Conservation (phyloP, 345 rosid genomes). For the Hevea brasiliensis region DNA sequence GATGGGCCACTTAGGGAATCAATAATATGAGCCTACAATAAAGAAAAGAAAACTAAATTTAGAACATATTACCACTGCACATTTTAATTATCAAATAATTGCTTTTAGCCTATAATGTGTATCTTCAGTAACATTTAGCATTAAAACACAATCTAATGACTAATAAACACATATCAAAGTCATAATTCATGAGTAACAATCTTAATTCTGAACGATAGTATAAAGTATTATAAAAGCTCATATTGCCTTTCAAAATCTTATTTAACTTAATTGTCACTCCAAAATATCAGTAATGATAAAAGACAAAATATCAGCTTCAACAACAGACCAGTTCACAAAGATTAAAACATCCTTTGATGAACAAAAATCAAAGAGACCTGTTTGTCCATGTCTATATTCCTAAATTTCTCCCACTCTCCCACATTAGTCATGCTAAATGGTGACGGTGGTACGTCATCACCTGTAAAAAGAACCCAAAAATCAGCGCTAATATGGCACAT, state of each 20-base stretch:
- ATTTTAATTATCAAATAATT: not conserved
- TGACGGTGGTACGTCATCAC: slow-evolving; percentile 81
- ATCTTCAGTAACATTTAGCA: not conserved
- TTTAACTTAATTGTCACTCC: not conserved
- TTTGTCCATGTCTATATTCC: slow-evolving; percentile 97
- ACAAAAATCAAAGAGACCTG: slow-evolving; percentile 53
- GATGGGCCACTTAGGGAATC: slow-evolving; percentile 43
- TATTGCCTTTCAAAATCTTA: not conserved
- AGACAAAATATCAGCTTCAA: slow-evolving; percentile 1
- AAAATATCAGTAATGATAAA: not conserved
- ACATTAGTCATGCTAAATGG: slow-evolving; percentile 69
- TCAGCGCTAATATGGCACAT: slow-evolving; percentile 11
- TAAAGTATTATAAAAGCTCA: not conserved
- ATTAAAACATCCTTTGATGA: slow-evolving; percentile 11
- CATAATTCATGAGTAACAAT: not conserved
- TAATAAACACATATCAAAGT: not conserved
- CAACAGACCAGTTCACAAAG: not conserved
- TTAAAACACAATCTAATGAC: not conserved
- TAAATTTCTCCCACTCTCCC: slow-evolving; percentile 87
- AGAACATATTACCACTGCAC: not conserved
- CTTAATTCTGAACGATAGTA: not conserved
- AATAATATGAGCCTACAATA: slow-evolving; percentile 65
- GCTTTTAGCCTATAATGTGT: not conserved
- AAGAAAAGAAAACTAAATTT: slow-evolving; percentile 17
- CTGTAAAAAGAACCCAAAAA: slow-evolving; percentile 41